A percentile compares a stretch with the other conserved stretches of the same genome.
Conservation (phyloP, 495 filamentous ascomycete genomes). For the Daldinia grandis region DNA sequence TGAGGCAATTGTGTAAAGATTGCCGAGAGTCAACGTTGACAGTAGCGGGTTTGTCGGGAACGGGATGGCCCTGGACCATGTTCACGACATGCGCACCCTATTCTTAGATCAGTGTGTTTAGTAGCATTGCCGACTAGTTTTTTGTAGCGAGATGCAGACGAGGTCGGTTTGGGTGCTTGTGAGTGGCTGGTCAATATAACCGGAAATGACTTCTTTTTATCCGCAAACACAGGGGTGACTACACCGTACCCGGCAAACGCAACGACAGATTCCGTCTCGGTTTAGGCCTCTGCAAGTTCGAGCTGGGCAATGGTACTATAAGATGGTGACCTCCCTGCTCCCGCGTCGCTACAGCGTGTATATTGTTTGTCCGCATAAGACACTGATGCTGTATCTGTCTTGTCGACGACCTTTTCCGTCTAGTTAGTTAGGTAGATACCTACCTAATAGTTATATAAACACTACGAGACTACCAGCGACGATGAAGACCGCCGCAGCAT, state of each 20-base stretch:
- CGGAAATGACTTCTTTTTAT: slow-evolving; percentile 40
- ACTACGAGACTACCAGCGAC: slow-evolving; percentile 12
- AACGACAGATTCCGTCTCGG: slow-evolving; percentile 40
- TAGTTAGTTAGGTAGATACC: background rate
- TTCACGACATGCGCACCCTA: slow-evolving; percentile 3
- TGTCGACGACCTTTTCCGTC: background rate
- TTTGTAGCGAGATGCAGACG: background rate
- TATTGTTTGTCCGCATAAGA: background rate
- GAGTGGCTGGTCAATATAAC: slow-evolving; percentile 35
- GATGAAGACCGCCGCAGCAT: slow-evolving; percentile 51
- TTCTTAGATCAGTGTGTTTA: slow-evolving; percentile 20
- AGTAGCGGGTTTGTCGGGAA: background rate
- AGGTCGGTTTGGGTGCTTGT: slow-evolving; percentile 1
- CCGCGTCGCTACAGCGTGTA: background rate
- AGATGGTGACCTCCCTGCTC: slow-evolving; percentile 18
- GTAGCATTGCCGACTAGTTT: slow-evolving; percentile 25
- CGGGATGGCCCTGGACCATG: background rate
- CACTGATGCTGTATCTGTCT: slow-evolving; percentile 6
- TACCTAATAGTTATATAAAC: background rate
- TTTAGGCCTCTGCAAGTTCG: slow-evolving; percentile 20
- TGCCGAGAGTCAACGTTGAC: background rate
- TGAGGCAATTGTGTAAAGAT: background rate
- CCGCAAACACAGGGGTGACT: slow-evolving; percentile 29
- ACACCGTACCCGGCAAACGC: slow-evolving; percentile 31
- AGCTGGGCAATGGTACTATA: slow-evolving; percentile 17